Evolutionary conservation across 2,329 filamentous ascomycete species (phyloP).

Genomic region (Aureobasidium sp.): DNA sequence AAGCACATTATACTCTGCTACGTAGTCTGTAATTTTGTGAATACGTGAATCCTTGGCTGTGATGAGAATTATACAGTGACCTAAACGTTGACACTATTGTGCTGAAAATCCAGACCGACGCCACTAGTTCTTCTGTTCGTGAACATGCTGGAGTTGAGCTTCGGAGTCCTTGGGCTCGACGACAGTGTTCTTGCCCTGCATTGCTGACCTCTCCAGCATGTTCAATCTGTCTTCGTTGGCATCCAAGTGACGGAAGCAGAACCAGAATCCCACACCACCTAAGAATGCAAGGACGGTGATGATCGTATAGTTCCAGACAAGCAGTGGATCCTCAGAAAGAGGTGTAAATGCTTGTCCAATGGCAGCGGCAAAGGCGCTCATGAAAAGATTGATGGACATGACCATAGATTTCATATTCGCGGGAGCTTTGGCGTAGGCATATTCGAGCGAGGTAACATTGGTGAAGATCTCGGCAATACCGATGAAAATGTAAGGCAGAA

Average conservation of each 20-base stretch:
- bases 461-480: conserved; percentile 35
- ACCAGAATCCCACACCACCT: conserved; percentile 59
- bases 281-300: conserved; percentile 54
- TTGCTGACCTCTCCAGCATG: conserved; percentile 32
- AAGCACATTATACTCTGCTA: no score
- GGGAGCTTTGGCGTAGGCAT: conserved; percentile 39
- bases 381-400: conserved; percentile 49
- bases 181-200: not conserved
- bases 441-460: conserved; percentile 36
- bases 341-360: conserved; percentile 55
- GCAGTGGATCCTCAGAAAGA: conserved; percentile 52
- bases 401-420: conserved; percentile 39
- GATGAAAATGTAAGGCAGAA: conserved; percentile 35
- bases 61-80: no score
- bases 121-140: not conserved
- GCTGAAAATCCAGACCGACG: not conserved
- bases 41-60: no score
- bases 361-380: conserved; percentile 49
- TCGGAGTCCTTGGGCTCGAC: not conserved
- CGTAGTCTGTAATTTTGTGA: no score
- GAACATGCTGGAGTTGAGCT: not conserved
- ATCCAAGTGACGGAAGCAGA: conserved; percentile 58
- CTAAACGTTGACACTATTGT: no score
- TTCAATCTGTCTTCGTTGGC: conserved; percentile 61
- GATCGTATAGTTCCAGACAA: conserved; percentile 59